phyloP scores from a whole-genome alignment of 129 eudicot genomes.

The Ambrosia trifida region DNA sequence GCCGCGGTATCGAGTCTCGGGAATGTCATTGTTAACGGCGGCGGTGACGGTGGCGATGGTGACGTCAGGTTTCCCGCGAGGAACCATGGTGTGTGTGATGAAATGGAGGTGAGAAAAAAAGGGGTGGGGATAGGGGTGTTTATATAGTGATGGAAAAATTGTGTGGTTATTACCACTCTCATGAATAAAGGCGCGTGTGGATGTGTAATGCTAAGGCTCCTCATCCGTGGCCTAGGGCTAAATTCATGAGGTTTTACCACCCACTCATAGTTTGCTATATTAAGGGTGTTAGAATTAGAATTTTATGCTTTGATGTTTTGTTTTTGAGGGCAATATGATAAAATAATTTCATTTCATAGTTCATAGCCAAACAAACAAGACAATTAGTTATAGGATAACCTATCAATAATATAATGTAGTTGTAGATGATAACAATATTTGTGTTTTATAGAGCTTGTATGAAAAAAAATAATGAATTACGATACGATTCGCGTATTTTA shows the following conservation, averaged over 20 bases:
- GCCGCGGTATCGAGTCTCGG: conserved; percentile 53
- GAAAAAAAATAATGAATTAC: not conserved
- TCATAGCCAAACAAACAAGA: not conserved
- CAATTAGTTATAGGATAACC: not conserved
- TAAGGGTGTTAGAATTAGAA: conserved; percentile 25
- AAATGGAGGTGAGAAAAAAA: conserved; percentile 26
- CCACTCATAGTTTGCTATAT: conserved; percentile 42
- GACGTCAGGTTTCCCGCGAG: conserved; percentile 46
- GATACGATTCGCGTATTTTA: too few species aligned
- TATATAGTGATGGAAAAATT: conserved; percentile 38
- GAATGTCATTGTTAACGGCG: conserved; percentile 16
- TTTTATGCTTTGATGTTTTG: not conserved
- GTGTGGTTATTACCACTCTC: conserved; percentile 35
- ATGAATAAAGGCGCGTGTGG: conserved; percentile 39
- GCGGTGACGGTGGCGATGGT: not conserved
- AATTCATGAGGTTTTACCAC: conserved; percentile 51
- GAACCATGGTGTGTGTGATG: conserved; percentile 35
- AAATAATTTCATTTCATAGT: not conserved
- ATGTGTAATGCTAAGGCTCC: conserved; percentile 37
- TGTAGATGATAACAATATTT: not conserved
- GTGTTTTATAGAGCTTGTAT: not conserved
- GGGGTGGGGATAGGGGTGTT: conserved; percentile 19
- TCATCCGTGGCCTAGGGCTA: conserved; percentile 56
- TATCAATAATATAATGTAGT: not conserved
- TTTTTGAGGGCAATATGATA: not conserved